These are phyloP conservation scores for Acer yangbiense DNA, from an alignment of 345 rosid species.

Conservation along the genomic window DNA sequence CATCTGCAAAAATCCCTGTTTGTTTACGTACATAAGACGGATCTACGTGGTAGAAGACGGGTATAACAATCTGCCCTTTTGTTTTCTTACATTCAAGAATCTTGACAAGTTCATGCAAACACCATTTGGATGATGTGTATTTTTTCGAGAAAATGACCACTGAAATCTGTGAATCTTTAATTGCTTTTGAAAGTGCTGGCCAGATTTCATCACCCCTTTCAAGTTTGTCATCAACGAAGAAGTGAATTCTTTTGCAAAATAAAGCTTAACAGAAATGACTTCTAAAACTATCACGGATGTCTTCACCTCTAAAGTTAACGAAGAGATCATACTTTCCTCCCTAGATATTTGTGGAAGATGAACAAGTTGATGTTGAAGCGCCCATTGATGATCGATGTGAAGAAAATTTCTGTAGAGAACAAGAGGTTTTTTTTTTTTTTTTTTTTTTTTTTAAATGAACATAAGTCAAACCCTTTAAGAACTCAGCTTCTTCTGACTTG, in stretches of 20 bases:
- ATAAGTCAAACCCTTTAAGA: too few relatives aligned
- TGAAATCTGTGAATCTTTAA: background rate
- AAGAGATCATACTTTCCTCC: background rate
- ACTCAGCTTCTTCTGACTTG: too few relatives aligned
- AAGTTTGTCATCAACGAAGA: background rate
- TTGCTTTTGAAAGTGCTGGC: background rate
- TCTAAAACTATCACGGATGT: background rate
- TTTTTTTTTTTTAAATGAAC: too few relatives aligned
- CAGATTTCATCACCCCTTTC: background rate
- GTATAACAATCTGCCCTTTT: background rate
- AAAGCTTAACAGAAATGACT: background rate
- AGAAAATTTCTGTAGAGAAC: too few relatives aligned
- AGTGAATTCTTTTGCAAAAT: background rate
- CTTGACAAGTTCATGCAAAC: background rate
- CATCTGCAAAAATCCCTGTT: background rate
- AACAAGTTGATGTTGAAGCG: background rate
- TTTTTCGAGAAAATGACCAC: background rate
- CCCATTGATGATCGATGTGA: background rate
- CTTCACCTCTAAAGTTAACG: background rate
- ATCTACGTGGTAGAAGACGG: background rate
- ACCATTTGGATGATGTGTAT: background rate
- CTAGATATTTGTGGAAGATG: background rate
- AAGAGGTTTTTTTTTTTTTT: too few relatives aligned
- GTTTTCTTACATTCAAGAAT: background rate
- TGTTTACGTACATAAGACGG: background rate